Base-by-base conservation (phyloP, 1,284 basidiomycete genomes). In the Heterobasidion annosum region DNA sequence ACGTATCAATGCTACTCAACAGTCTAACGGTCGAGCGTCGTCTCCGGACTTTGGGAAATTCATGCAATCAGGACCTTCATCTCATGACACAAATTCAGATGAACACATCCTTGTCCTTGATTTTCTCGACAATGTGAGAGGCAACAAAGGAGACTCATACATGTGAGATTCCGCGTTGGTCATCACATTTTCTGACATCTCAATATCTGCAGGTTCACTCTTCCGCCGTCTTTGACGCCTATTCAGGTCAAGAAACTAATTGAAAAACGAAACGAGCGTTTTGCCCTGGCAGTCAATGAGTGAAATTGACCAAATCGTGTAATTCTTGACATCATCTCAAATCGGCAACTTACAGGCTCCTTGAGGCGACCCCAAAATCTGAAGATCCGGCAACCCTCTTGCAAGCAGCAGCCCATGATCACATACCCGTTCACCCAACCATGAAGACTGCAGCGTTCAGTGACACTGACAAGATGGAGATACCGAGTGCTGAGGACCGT, bases 31-130 rank as follows among this genome's bases (percentile, higher is more conserved):
- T 43, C 56, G 47, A 56, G 65, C 45, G 56, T 49, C 63, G 52
- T 64, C 68, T 43, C 75, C 75, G 1, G 73, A 78, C 61, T 80
- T 73, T 49, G 57, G 43, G 32, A 35, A 34, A 8, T 19, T 48
- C 16, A 25, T 50, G 18, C 44, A 48, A 10, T 15, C 52, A 15
- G 16, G 60, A 8, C 57, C 56, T 15, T 46, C 25, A 35, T 53
- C 51, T 10, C 61, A 68, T 42, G 71, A 75, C 45, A 68, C 25
- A 4, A 25, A 25, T 25, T 4, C 70, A 48, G 74, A 78, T 3
- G 85, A 85, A 40, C 82, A 88, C 60, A 80, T 91, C 15, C 74
- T 91, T 45, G 70, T 88, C n/a, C 74, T 91, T 15, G 87, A 90
- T 54, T 84, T 91, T 62, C 72, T 73, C n/a, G 83, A 87, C 18